A percentile compares a stretch with the other conserved stretches of the same genome.
These are phyloP conservation scores for Teunomyces atbi DNA, from an alignment of 805 yeast species.

Conservation along the genomic window DNA sequence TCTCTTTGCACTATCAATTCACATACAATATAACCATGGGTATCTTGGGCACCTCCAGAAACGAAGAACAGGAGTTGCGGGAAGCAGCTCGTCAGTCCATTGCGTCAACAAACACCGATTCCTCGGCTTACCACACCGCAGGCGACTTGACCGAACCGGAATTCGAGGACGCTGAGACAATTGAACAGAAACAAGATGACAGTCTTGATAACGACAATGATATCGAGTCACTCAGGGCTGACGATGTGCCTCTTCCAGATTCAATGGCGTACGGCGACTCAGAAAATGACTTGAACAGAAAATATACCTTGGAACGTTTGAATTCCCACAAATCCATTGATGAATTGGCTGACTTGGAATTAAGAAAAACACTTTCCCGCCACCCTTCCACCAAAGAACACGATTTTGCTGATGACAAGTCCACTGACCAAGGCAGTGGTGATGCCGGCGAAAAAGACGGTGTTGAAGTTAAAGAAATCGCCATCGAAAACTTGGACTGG, in stretches of 20 bases:
- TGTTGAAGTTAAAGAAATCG: constrained; percentile 5
- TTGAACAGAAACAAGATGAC: not conserved
- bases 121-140: constrained; percentile 37
- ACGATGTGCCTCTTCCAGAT: not conserved
- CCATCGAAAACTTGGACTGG: constrained; percentile 43
- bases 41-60: constrained; percentile 31
- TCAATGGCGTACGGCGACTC: not conserved
- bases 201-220: constrained; percentile 3
- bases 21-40: constrained; percentile 22
- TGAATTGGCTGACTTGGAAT: constrained; percentile 15
- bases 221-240: not conserved
- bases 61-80: constrained; percentile 28
- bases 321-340: constrained; percentile 17
- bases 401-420: not conserved
- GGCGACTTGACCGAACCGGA: constrained; percentile 16
- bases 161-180: constrained; percentile 1
- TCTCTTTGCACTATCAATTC: not conserved
- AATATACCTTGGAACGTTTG: constrained; percentile 18
- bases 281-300: constrained; percentile 17
- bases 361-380: constrained; percentile 5
- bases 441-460: not conserved
- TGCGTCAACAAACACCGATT: constrained; percentile 22
- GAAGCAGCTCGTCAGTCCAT: constrained; percentile 13
- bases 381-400: not conserved
- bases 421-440: not conserved